phyloP scores from a whole-genome alignment of 345 rosid species.

The Viola odorata region DNA sequence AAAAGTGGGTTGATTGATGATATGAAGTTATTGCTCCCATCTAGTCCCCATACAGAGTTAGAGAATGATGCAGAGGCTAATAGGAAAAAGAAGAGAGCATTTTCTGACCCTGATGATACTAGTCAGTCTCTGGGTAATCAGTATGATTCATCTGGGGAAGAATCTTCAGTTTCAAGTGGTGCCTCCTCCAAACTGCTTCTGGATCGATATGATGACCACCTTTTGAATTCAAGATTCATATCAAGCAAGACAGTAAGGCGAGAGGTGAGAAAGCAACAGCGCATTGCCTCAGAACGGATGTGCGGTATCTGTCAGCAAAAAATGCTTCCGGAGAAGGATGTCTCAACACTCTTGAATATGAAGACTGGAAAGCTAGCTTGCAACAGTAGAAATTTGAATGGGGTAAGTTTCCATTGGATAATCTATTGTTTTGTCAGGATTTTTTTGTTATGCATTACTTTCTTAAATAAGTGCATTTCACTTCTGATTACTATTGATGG shows the following conservation, averaged over 20 bases:
- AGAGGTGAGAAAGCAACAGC: constrained; percentile 76
- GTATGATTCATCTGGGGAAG: constrained; percentile 63
- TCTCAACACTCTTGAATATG: constrained; percentile 64
- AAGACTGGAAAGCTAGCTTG: constrained; percentile 82
- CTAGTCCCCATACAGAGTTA: constrained; percentile 30
- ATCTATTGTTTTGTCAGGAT: constrained; percentile 9
- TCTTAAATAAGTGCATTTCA: constrained; percentile 1
- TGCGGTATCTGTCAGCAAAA: constrained; percentile 90
- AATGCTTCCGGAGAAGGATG: constrained; percentile 83
- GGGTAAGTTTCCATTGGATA: constrained; percentile 38
- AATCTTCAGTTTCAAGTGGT: constrained; percentile 41
- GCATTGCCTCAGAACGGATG: constrained; percentile 71
- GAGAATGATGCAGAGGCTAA: constrained; percentile 32
- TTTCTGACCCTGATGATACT: constrained; percentile 76
- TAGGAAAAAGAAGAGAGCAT: constrained; percentile 61
- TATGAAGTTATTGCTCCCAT: constrained; percentile 46
- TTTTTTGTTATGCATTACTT: background rate
- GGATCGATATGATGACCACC: constrained; percentile 51
- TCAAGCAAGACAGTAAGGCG: constrained; percentile 58
- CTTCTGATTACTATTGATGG: background rate
- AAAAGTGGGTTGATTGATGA: constrained; percentile 58
- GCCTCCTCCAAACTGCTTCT: constrained; percentile 43
- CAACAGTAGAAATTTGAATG: constrained; percentile 68
- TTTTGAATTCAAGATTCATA: constrained; percentile 45
- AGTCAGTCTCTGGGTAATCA: constrained; percentile 55